Conservation (phyloP, 345 rosid genomes). For the Dipteronia sinensis region DNA sequence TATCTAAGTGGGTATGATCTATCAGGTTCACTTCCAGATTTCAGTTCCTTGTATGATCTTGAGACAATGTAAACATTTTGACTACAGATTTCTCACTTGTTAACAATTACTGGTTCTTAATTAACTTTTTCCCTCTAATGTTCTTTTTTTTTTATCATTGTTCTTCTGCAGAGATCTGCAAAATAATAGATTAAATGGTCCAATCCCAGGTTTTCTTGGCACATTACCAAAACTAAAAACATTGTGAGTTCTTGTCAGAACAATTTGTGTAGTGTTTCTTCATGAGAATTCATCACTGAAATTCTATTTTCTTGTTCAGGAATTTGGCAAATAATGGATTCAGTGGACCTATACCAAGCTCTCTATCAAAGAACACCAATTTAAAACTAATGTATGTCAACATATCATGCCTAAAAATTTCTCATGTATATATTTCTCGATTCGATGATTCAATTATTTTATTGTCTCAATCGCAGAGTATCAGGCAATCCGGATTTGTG, state of each 20-base stretch:
- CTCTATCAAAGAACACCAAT: constrained; percentile 30
- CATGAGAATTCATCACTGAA: neutral
- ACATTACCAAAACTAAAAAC: constrained; percentile 10
- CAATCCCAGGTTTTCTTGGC: constrained; percentile 33
- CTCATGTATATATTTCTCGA: neutral
- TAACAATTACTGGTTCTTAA: no score
- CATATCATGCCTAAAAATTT: neutral
- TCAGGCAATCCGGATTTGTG: constrained; percentile 44
- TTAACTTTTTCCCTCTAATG: no score
- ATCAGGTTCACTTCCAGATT: constrained; percentile 24
- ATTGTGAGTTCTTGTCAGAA: constrained; percentile 13
- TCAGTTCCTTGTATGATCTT: constrained; percentile 29
- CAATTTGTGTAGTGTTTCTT: neutral
- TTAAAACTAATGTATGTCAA: constrained; percentile 33
- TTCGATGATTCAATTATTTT: neutral
- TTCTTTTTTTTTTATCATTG: no score
- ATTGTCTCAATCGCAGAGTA: constrained; percentile 15
- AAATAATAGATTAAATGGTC: constrained; percentile 23
- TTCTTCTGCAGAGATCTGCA: constrained; percentile 23
- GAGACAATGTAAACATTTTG: constrained; percentile 21
- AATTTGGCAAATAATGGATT: constrained; percentile 33
- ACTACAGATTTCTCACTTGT: no score
- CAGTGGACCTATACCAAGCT: constrained; percentile 30
- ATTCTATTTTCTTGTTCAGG: constrained; percentile 15
- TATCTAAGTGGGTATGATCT: constrained; percentile 28